These are phyloP conservation scores for Stropharia rugosoannulata DNA, from an alignment of 768 basidiomycete species.

Conservation along the genomic window DNA sequence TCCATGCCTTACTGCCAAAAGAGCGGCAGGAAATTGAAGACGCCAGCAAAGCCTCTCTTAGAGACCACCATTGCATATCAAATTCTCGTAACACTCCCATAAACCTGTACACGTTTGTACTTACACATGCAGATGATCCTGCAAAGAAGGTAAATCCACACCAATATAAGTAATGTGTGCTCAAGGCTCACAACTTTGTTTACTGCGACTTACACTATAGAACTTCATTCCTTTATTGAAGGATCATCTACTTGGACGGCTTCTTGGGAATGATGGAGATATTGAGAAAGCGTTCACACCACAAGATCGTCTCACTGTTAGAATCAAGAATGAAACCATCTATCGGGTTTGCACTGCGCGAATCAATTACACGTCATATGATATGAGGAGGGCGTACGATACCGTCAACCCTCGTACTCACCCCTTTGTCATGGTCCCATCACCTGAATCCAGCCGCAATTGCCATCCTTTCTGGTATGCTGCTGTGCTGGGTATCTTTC, in stretches of 20 bases:
- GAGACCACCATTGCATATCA: constrained; percentile 16
- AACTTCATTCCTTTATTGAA: no score
- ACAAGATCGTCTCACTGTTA: neutral
- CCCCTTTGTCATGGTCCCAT: neutral
- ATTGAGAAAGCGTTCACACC: neutral
- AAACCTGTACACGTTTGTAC: constrained; percentile 16
- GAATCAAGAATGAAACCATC: neutral
- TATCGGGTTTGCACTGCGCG: neutral
- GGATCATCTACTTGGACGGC: neutral
- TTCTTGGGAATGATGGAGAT: neutral
- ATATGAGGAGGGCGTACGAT: neutral
- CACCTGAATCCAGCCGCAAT: neutral
- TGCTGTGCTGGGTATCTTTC: constrained; percentile 14
- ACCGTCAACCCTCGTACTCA: neutral
- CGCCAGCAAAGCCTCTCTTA: neutral
- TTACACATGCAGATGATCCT: neutral
- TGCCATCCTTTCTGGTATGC: constrained; percentile 20
- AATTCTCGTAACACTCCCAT: constrained; percentile 13
- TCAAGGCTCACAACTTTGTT: no score
- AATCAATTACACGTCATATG: constrained; percentile 1
- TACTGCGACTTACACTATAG: no score
- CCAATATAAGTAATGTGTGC: no score
- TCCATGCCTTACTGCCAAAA: neutral
- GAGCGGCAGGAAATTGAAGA: neutral
- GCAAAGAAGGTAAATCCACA: no score